Evolutionary conservation across 352 stramenopile species (phyloP), one percentile per base, ranked within the genome.

Genomic region (Globisporangium uncinulatum): DNA sequence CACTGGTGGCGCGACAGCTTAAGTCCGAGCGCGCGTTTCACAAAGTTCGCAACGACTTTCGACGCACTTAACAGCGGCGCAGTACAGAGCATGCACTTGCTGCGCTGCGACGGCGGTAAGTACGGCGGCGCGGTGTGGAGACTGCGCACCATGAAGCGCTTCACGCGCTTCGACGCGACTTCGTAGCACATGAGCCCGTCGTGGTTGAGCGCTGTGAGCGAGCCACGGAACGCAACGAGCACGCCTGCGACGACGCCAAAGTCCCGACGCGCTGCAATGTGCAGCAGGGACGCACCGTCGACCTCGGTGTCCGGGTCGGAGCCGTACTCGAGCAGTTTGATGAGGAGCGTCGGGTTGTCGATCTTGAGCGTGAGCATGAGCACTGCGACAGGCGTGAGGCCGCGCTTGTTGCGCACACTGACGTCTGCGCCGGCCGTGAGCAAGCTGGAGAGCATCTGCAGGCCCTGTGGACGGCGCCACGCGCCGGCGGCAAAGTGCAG

Each of bases 301-400:
- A 76, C 69, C 49, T 91, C 80, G 32, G 75, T 84, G 45, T 93
- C 70, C 3, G 76, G 63, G 56, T 85, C 70, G 0, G 76, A 63
- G 51, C 76, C 80, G 17, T 70, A 69, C 55, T 89, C 74, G 13
- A 93, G 67, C 29, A 93, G 77, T 67, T 83, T 79, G 43, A 76
- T 63, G 13, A 89, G 51, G 29, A 93, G 58, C 24, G 66, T 68
- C 21, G 80, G 73, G 56, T 89, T 85, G 67, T 91, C 83, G 47
- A 86, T 68, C 63, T 87, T 86, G 31, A 89, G 66, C 44, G 83
- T 93, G 13, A 93, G 71, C 69, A 91, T 86, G 67, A 91, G 79
- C 31, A 91, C 83, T 9, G 72, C 81, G 50, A 93, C 65, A 21
- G 83, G 79, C 43, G 76, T 78, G 24, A 89, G 66, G 3, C 76